Conservation (phyloP, 495 filamentous ascomycete species). For the Aspergillus leporis region DNA sequence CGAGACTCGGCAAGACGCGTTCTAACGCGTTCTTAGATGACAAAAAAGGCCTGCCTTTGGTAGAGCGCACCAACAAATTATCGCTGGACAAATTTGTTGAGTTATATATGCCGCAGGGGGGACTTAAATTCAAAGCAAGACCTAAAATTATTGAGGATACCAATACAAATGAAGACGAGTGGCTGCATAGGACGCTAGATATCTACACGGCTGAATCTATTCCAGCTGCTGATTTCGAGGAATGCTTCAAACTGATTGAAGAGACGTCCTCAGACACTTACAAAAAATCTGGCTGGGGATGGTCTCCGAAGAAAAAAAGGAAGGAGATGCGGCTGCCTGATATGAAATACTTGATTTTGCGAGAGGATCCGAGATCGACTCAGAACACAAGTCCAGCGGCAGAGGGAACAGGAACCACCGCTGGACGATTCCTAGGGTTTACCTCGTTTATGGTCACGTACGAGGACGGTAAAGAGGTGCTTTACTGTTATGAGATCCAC, state of each 20-base stretch:
- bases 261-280: conserved; percentile 70
- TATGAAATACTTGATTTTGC: conserved; percentile 66
- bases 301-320: conserved; percentile 68
- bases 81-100: conserved; percentile 34
- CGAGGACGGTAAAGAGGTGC: conserved; percentile 70
- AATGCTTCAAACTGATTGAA: conserved; percentile 71
- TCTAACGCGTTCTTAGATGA: conserved; percentile 9
- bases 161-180: not conserved
- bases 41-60: conserved; percentile 29
- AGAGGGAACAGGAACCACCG: not conserved
- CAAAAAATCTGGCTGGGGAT: conserved; percentile 60
- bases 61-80: conserved; percentile 46
- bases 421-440: conserved; percentile 57
- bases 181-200: conserved; percentile 17
- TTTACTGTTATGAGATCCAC: conserved; percentile 92
- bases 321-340: conserved; percentile 75
- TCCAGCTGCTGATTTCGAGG: conserved; percentile 51
- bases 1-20: not conserved
- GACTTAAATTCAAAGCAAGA: conserved; percentile 7
- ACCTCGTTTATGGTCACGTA: conserved; percentile 81
- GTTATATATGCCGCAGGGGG: conserved; percentile 27
- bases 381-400: not conserved
- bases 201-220: conserved; percentile 52
- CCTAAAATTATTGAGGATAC: not conserved
- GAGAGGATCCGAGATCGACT: conserved; percentile 22